Evolutionary conservation across 495 filamentous ascomycete genomes (phyloP).

Genomic region (Talaromyces stipitatus): DNA sequence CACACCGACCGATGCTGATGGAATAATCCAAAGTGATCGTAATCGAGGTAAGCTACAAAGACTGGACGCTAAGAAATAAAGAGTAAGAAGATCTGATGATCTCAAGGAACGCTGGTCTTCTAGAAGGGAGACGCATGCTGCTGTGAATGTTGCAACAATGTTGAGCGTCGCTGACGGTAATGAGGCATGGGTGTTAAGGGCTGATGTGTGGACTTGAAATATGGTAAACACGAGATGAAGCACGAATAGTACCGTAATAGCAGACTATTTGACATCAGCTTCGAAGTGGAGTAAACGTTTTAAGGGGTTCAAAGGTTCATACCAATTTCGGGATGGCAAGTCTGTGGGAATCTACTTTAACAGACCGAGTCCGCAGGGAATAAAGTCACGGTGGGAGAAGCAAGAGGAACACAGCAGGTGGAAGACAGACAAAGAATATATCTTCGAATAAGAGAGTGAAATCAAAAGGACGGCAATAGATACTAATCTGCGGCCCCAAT

Average conservation of each 20-base stretch:
- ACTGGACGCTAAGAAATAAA: constrained; percentile 51
- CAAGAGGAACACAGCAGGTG: constrained; percentile 22
- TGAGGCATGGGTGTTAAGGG: constrained; percentile 28
- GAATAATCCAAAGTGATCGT: constrained; percentile 54
- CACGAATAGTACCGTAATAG: constrained; percentile 10
- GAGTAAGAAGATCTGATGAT: constrained; percentile 52
- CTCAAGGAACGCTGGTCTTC: constrained; percentile 49
- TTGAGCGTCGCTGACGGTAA: constrained; percentile 38
- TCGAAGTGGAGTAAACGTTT: not conserved
- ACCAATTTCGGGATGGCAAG: constrained; percentile 23
- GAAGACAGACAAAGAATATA: constrained; percentile 18
- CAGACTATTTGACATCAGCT: not conserved
- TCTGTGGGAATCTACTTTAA: constrained; percentile 19
- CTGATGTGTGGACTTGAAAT: constrained; percentile 9
- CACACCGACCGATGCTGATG: constrained; percentile 20
- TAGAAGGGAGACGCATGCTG: constrained; percentile 42
- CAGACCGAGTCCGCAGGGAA: constrained; percentile 13
- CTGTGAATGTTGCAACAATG: constrained; percentile 29
- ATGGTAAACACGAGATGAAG: constrained; percentile 18
- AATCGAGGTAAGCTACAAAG: constrained; percentile 48
- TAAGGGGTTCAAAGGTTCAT: not conserved
- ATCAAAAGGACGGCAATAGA: constrained; percentile 23
- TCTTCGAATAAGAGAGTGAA: constrained; percentile 31
- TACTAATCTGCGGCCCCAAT: constrained; percentile 21
- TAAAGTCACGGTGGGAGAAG: constrained; percentile 13